Conservation (phyloP, 2,329 filamentous ascomycete genomes). For the Phialophora verrucosa region DNA sequence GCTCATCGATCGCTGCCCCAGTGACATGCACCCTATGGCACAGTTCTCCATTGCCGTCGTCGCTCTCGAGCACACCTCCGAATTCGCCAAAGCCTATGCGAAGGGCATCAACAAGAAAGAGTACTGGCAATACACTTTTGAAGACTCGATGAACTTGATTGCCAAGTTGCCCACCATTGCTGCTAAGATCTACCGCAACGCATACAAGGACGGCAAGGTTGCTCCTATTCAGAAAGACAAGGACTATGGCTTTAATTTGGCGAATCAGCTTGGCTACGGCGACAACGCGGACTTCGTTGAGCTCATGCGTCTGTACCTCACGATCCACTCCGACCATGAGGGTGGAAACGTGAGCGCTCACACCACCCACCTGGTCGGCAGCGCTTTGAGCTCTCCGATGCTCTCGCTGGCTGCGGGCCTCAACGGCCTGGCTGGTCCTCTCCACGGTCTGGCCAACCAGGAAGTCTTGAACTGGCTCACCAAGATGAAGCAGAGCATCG, state of each 20-base stretch:
- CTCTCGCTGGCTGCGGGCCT: slow-evolving; percentile 95
- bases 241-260: slow-evolving; percentile 99
- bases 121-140: slow-evolving; percentile 99
- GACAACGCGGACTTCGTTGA: slow-evolving; percentile 96
- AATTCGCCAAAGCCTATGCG: slow-evolving; percentile 97
- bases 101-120: slow-evolving; percentile 99
- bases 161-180: slow-evolving; percentile 99
- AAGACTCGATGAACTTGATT: slow-evolving; percentile 99
- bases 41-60: slow-evolving; percentile 98
- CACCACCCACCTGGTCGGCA: slow-evolving; percentile 97
- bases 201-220: slow-evolving; percentile 99
- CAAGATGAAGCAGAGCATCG: slow-evolving; percentile 96
- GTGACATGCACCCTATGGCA: slow-evolving; percentile 98
- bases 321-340: slow-evolving; percentile 99
- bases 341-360: slow-evolving; percentile 98
- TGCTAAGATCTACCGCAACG: slow-evolving; percentile 98
- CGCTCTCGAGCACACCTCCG: slow-evolving; percentile 96
- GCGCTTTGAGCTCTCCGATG: slow-evolving; percentile 95
- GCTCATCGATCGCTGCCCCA: slow-evolving; percentile 99
- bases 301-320: slow-evolving; percentile 98
- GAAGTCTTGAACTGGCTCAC: slow-evolving; percentile 99
- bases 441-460: slow-evolving; percentile 99
- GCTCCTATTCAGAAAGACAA: slow-evolving; percentile 95
- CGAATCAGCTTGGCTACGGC: slow-evolving; percentile 97
- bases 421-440: slow-evolving; percentile 96